Conservation (phyloP, 495 filamentous ascomycete genomes). For the Aspergillus affinis region DNA sequence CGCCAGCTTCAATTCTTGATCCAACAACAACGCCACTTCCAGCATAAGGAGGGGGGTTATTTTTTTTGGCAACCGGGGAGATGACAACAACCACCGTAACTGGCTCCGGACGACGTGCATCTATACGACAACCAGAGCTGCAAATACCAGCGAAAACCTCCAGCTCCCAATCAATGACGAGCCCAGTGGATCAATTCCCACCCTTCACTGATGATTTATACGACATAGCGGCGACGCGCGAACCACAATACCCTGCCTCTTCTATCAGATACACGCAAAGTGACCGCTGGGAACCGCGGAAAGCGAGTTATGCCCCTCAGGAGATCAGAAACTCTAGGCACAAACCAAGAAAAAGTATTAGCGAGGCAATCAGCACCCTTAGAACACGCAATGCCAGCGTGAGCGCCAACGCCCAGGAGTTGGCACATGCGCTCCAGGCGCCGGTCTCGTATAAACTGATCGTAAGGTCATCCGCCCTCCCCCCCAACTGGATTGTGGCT, state of each 20-base stretch:
- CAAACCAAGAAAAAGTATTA: constrained; percentile 76
- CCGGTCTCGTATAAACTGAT: constrained; percentile 85
- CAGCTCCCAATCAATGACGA: constrained; percentile 35
- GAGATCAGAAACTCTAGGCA: constrained; percentile 52
- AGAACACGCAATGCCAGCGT: constrained; percentile 76
- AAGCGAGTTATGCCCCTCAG: constrained; percentile 29
- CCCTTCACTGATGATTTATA: constrained; percentile 38
- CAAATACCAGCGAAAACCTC: constrained; percentile 32
- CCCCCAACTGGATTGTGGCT: constrained; percentile 13
- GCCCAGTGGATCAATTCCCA: constrained; percentile 46
- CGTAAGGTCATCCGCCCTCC: constrained; percentile 53
- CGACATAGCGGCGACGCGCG: constrained; percentile 28
- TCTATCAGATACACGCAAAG: constrained; percentile 35
- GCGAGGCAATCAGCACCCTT: constrained; percentile 80
- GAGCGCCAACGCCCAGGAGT: constrained; percentile 87
- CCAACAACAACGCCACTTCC: neutral
- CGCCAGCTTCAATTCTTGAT: neutral
- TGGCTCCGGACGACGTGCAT: constrained; percentile 45
- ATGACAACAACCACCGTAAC: constrained; percentile 49
- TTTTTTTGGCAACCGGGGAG: constrained; percentile 4
- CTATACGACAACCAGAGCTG: constrained; percentile 43
- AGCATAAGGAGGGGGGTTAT: neutral
- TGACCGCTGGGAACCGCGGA: constrained; percentile 42
- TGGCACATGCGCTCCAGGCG: constrained; percentile 86
- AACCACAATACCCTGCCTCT: constrained; percentile 25